Base-by-base conservation (phyloP, 139 green algal species). In the Chlamydomonas sp. region DNA sequence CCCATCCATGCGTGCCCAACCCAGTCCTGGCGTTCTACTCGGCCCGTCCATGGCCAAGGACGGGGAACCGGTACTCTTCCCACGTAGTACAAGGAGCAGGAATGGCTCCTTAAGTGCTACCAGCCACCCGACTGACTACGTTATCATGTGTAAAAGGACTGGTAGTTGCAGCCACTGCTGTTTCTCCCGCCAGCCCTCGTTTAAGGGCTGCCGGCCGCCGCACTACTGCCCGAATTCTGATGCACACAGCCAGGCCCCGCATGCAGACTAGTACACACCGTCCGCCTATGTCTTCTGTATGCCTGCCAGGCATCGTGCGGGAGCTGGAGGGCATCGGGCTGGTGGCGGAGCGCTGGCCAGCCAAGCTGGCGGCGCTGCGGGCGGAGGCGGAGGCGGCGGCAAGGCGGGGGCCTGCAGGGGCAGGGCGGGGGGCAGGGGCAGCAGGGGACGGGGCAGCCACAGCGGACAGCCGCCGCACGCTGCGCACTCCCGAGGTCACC, bases 311-410 rank as follows among this genome's bases (percentile, higher is more conserved):
- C 78, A 85, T 94, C 60, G 85, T 90, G 1, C 86, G 89, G 2
- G 90, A 94, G 83, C 31, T 94, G 78, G 78, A 93, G 71, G 88
- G 78, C 3, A 82, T 92, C 16, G 77, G n/a, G 4, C 14, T 83
- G 16, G 86, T 85, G 14, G 81, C 83, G 5, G 63, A 83, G 8
- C 58, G 49, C 5, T 93, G 90, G 90, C 89, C 91, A 0, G 8
- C 71, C 9, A 92, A 88, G 83, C 63, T 89, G 69, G 79, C 58
- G 20, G 80, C 84, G 57, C 62, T 89, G 31, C 63, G n/a, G 49
- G 69, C n/a, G 61, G 79, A 63, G 49, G 79, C 78, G 1, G 69
- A 18, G 4, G 78, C 78, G 10, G 85, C 66, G 14, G 73, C 63
- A 71, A 10, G 10, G 9, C 66, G 66, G 66, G 10, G 16, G 15